These are phyloP conservation scores for Pisolithus orientalis DNA, from an alignment of 768 basidiomycete genomes.

Conservation along the genomic window DNA sequence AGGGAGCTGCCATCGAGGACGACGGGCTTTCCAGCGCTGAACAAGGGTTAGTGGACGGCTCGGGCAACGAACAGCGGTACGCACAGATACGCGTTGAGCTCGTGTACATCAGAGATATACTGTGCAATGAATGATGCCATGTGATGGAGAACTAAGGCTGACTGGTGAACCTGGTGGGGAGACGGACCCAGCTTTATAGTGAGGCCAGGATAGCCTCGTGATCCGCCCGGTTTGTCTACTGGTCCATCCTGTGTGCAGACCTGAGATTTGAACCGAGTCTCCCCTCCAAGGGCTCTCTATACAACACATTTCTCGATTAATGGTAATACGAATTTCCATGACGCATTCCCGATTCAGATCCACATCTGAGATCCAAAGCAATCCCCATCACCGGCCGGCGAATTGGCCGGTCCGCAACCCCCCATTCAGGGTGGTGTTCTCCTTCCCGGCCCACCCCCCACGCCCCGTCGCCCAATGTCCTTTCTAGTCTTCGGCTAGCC, in stretches of 20 bases:
- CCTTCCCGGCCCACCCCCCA: too few relatives aligned
- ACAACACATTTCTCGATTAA: constrained; percentile 8
- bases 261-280: neutral
- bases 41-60: neutral
- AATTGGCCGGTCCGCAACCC: neutral
- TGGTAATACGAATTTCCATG: constrained; percentile 1
- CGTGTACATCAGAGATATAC: constrained; percentile 54
- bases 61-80: constrained; percentile 11
- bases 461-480: too few relatives aligned
- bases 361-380: neutral
- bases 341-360: neutral
- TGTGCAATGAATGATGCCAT: constrained; percentile 37
- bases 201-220: constrained; percentile 7
- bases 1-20: constrained; percentile 64
- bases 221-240: constrained; percentile 3
- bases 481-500: too few relatives aligned
- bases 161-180: neutral
- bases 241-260: neutral
- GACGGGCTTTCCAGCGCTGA: constrained; percentile 57
- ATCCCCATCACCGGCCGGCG: neutral
- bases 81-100: constrained; percentile 62
- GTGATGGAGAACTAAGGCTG: neutral
- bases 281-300: too few relatives aligned
- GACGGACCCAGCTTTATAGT: constrained; percentile 1
- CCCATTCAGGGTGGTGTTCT: neutral